Percentiles rank a stretch among this genome's conserved stretches.
Evolutionary conservation across 768 basidiomycete genomes (phyloP).

Genomic region (Russula griseocarnosa): DNA sequence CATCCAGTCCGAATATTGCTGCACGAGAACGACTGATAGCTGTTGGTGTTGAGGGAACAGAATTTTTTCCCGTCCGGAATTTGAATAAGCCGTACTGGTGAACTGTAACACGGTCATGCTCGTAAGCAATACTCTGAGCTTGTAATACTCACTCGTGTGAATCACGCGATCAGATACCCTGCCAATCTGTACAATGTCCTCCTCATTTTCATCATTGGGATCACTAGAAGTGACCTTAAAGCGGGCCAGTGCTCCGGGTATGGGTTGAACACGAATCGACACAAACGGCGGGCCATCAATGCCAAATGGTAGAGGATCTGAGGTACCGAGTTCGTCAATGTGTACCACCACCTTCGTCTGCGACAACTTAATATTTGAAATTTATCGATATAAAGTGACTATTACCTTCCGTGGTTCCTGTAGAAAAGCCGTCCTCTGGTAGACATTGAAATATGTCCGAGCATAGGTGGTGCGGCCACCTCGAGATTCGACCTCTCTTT

Average conservation of each 20-base stretch:
- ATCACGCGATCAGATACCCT: constrained; percentile 72
- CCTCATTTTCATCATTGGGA: constrained; percentile 67
- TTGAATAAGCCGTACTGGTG: constrained; percentile 88
- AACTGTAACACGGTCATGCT: constrained; percentile 43
- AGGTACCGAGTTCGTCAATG: constrained; percentile 70
- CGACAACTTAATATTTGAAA: constrained; percentile 11
- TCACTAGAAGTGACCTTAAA: constrained; percentile 74
- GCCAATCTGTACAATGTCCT: constrained; percentile 77
- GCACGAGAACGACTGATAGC: constrained; percentile 65
- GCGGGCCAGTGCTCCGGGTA: constrained; percentile 78
- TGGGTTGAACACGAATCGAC: constrained; percentile 76
- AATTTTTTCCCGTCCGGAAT: constrained; percentile 71
- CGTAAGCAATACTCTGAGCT: background rate
- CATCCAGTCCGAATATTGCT: constrained; percentile 86
- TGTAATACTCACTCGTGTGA: constrained; percentile 64
- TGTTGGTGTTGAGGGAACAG: constrained; percentile 84
- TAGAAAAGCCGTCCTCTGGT: constrained; percentile 74
- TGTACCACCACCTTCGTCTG: constrained; percentile 88
- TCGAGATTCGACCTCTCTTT: constrained; percentile 69
- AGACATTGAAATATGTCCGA: constrained; percentile 86
- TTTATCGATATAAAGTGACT: constrained; percentile 11
- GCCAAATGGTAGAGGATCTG: constrained; percentile 76
- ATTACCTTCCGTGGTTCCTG: constrained; percentile 75
- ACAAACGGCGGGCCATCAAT: constrained; percentile 67
- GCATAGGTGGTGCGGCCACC: constrained; percentile 60